A percentile compares a stretch with the other conserved stretches of the same genome.
Evolutionary conservation across 139 green algal species (phyloP).

Genomic region (Pseudopediastrum boryanum): DNA sequence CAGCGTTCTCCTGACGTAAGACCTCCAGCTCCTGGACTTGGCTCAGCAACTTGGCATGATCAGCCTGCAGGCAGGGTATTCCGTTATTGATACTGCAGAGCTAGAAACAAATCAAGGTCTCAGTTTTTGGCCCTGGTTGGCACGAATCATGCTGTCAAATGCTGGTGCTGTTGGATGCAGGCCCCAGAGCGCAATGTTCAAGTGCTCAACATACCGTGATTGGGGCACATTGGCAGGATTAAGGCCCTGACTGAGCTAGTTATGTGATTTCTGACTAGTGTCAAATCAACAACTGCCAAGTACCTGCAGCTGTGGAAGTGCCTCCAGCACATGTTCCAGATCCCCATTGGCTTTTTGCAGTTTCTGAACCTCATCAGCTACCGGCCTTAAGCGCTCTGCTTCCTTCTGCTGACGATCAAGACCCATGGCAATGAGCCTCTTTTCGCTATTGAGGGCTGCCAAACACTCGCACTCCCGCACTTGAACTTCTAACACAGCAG

Average conservation of each 20-base stretch:
- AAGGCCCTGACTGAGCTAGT: no score
- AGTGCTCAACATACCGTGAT: no score
- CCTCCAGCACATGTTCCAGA: not conserved
- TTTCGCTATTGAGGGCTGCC: conserved; percentile 23
- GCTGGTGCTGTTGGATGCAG: no score
- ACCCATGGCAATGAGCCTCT: conserved; percentile 3
- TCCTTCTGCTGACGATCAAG: not conserved
- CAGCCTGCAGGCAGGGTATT: conserved; percentile 1
- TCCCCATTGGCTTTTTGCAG: not conserved
- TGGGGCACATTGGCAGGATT: no score
- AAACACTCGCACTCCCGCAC: conserved; percentile 7
- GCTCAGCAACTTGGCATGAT: conserved; percentile 14
- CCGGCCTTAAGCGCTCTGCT: not conserved
- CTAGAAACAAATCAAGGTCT: no score
- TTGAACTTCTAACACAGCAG: not conserved
- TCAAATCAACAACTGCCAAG: no score
- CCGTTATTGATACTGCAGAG: no score
- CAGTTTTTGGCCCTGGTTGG: no score
- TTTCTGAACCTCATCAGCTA: conserved; percentile 1
- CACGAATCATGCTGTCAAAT: no score
- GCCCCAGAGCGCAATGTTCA: no score
- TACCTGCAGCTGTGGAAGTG: conserved; percentile 5
- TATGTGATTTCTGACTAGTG: no score
- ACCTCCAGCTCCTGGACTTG: conserved; percentile 34
- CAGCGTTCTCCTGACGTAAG: conserved; percentile 26